Evolutionary conservation across 805 yeast species (phyloP), one percentile per base, ranked within the genome.

Genomic region (Phaffomyces thermotolerans): DNA sequence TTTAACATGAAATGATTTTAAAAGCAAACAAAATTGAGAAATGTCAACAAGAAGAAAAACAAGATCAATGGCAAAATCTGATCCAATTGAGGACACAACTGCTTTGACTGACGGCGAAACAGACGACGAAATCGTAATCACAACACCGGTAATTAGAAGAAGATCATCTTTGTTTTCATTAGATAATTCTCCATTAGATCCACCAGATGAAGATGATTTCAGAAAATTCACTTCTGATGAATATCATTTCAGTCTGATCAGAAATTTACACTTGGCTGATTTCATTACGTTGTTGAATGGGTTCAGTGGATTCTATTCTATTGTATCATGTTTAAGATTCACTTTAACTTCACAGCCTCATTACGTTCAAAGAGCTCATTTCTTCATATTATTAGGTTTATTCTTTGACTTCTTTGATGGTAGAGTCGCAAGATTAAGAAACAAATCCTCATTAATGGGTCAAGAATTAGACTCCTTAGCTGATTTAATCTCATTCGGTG

Each of bases 371-470:
- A 74, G 96, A 54, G 96, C 98, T 2, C 90, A 89, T 67, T 80
- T 84, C 52, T 88, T 85, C 66, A 87, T 89, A 36, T 73, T 85
- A n/a, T 69, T 91, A 52, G 99, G 99, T 6, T 76, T 91, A 58
- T 88, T 93, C 61, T 91, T 91, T 63, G 99, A 91, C 64, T 89
- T 93, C 62, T 85, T 93, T 62, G 99, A 93, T 62, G 99, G 99
- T 31, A 79, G 95, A 56, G 99, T 91, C 8, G 99, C 99, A 4
- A 77, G 99, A 59, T 75, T 93, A 68, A 78, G 96, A 67, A 84
- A 89, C 62, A 88, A 90, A 68, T 78, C 95, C 3, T 83, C 95
- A 12, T 73, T 93, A 43, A 86, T 93, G 85, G 99, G 99, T 48
- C 98, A 93, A 66, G 99, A 93, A 67, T 76, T 93, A 57, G 99